phyloP scores from a whole-genome alignment of 1,139 yeast species.

The Petasospora fabianii region DNA sequence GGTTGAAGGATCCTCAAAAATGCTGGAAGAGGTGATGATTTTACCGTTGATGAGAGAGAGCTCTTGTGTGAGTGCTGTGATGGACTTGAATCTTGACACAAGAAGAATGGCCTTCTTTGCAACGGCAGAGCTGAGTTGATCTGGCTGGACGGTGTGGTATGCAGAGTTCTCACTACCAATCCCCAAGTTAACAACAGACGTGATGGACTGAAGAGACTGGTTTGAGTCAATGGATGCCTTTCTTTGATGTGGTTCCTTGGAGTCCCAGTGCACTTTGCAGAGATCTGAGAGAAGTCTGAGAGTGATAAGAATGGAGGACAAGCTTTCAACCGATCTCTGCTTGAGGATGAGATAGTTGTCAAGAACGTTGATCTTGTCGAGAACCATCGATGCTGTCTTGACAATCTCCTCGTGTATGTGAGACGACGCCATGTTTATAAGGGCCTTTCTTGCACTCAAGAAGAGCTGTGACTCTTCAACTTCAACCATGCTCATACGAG shows the following conservation, averaged over 20 bases:
- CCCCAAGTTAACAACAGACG: slow-evolving; percentile 22
- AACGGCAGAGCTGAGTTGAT: slow-evolving; percentile 22
- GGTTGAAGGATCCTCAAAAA: slow-evolving; percentile 21
- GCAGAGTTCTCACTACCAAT: slow-evolving; percentile 25
- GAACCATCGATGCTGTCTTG: slow-evolving; percentile 12
- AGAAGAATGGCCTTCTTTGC: slow-evolving; percentile 28
- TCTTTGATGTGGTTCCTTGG: slow-evolving; percentile 24
- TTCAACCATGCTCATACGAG: slow-evolving; percentile 22
- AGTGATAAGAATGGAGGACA: slow-evolving; percentile 30
- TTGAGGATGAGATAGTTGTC: slow-evolving; percentile 28
- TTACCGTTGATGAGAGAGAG: slow-evolving; percentile 26
- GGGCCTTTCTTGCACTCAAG: slow-evolving; percentile 23
- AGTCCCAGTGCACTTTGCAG: slow-evolving; percentile 32
- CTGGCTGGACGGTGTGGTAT: slow-evolving; percentile 31
- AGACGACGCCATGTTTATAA: slow-evolving; percentile 23
- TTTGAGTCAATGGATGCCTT: slow-evolving; percentile 24
- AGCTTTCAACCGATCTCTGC: slow-evolving; percentile 25
- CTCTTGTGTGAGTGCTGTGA: slow-evolving; percentile 25
- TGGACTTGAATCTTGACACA: slow-evolving; percentile 27
- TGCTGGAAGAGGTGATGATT: slow-evolving; percentile 10
- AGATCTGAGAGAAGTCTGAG: slow-evolving; percentile 31
- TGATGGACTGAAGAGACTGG: slow-evolving; percentile 17
- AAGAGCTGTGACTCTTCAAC: slow-evolving; percentile 27
- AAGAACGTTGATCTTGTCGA: slow-evolving; percentile 23
- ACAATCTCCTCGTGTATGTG: slow-evolving; percentile 22